These are phyloP conservation scores for Posidonia oceanica DNA, from an alignment of 116 monocot genomes.

Conservation along the genomic window DNA sequence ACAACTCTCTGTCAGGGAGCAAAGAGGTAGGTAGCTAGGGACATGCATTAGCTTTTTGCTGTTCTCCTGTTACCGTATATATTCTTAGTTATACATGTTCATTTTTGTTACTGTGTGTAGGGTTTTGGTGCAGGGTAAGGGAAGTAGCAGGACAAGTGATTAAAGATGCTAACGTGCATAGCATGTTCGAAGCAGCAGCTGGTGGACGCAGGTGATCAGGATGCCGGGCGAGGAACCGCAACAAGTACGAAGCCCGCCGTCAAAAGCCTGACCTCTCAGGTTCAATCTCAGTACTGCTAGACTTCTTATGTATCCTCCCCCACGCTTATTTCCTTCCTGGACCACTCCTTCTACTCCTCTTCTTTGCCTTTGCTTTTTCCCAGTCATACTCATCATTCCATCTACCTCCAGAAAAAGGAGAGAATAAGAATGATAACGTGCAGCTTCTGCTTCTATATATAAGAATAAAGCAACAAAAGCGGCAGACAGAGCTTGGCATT, in stretches of 20 bases:
- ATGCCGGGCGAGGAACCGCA: slow-evolving; percentile 15
- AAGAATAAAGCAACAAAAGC: not conserved
- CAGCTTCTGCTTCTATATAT: not conserved
- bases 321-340: not conserved
- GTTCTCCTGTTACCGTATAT: not conserved
- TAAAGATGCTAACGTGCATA: slow-evolving; percentile 70
- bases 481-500: not conserved
- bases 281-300: slow-evolving; percentile 4
- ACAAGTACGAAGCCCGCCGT: slow-evolving; percentile 46
- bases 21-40: not conserved
- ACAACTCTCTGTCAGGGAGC: not conserved
- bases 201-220: slow-evolving; percentile 30
- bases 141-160: not conserved
- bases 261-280: slow-evolving; percentile 77
- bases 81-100: not conserved
- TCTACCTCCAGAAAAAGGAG: too few relatives aligned
- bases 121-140: not conserved
- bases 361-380: not conserved
- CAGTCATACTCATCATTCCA: too few relatives aligned
- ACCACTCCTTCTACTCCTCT: not conserved
- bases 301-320: not conserved
- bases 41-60: not conserved
- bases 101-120: not conserved
- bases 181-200: slow-evolving; percentile 65
- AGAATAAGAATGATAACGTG: too few relatives aligned